Conservation (phyloP, 2,329 filamentous ascomycete genomes). For the Thelonectria rubi region DNA sequence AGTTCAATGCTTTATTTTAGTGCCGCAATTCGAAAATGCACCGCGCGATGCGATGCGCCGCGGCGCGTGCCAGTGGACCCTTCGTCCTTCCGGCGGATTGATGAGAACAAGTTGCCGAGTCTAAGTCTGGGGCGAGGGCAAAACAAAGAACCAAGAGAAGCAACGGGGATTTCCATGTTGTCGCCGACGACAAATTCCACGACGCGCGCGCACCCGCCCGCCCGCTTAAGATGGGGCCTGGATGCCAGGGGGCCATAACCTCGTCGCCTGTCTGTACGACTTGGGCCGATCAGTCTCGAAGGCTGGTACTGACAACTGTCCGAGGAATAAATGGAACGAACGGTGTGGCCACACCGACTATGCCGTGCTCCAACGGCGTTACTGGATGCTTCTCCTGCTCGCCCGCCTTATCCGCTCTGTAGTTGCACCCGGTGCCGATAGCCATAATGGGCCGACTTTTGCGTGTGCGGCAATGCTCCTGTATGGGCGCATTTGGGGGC, state of each 20-base stretch:
- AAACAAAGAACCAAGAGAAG: not conserved
- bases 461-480: not conserved
- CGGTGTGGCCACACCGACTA: constrained; percentile 12
- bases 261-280: constrained; percentile 5
- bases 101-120: constrained; percentile 21
- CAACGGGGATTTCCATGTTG: constrained; percentile 6
- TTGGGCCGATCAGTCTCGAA: constrained; percentile 2
- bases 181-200: constrained; percentile 23
- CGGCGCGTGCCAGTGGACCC: constrained; percentile 17
- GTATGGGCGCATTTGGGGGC: not conserved
- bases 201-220: constrained; percentile 23
- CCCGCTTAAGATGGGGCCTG: constrained; percentile 3
- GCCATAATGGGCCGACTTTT: not conserved
- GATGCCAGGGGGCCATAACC: constrained; percentile 12
- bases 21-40: constrained; percentile 6
- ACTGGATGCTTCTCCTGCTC: not conserved
- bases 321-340: constrained; percentile 8
- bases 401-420: constrained; percentile 5
- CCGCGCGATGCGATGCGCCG: constrained; percentile 14
- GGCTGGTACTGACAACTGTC: constrained; percentile 1
- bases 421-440: constrained; percentile 2
- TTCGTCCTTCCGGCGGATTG: constrained; percentile 11
- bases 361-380: constrained; percentile 4
- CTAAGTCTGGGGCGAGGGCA: constrained; percentile 11
- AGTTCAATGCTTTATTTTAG: constrained; percentile 16